Conservation (phyloP, 495 filamentous ascomycete species). For the Aspergillus bertholletiae region DNA sequence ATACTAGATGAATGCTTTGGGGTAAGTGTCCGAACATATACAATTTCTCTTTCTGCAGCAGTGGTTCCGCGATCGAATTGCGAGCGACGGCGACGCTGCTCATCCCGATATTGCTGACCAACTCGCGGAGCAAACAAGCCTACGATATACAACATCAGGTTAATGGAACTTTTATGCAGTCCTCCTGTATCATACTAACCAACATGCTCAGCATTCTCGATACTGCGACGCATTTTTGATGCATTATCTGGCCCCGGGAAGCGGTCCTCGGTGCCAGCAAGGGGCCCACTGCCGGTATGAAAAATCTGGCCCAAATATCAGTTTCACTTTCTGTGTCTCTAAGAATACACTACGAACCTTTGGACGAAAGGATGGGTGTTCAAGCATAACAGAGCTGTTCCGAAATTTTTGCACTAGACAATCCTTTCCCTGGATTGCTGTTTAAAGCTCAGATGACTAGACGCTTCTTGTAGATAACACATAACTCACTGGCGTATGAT, state of each 20-base stretch:
- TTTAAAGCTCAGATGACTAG: constrained; percentile 15
- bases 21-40: constrained; percentile 22
- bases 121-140: constrained; percentile 71
- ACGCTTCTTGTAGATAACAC: constrained; percentile 10
- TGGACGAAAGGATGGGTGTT: constrained; percentile 74
- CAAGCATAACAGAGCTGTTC: constrained; percentile 92
- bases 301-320: constrained; percentile 36
- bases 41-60: constrained; percentile 26
- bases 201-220: constrained; percentile 81
- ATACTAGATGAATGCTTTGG: constrained; percentile 14
- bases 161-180: background rate
- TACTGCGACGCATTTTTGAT: constrained; percentile 78
- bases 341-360: constrained; percentile 52
- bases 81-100: constrained; percentile 72
- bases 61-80: constrained; percentile 66
- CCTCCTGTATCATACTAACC: constrained; percentile 49
- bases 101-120: constrained; percentile 68
- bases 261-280: constrained; percentile 57
- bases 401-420: constrained; percentile 91
- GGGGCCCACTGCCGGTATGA: constrained; percentile 39
- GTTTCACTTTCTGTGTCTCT: background rate
- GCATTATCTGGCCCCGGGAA: constrained; percentile 79
- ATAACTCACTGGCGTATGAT: constrained; percentile 82
- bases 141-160: background rate
- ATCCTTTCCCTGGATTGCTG: constrained; percentile 88